Conservation (phyloP, 1,139 yeast species). For the Pichia sp. region DNA sequence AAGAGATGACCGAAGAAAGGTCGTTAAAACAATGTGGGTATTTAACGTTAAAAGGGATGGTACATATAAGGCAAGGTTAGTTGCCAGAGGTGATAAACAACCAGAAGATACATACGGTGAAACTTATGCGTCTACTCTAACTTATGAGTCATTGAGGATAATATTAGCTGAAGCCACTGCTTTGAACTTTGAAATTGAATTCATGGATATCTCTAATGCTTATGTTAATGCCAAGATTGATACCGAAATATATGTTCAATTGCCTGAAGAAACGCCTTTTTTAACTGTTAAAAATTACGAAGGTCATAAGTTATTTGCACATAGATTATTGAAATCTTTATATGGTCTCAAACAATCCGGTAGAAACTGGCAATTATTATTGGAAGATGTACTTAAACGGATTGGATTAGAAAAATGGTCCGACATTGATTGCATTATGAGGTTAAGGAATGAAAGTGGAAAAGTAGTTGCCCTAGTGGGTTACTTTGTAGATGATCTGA, state of each 20-base stretch:
- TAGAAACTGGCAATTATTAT: constrained; percentile 3
- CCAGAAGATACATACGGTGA: neutral
- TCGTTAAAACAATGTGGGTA: neutral
- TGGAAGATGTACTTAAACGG: neutral
- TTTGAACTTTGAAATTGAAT: neutral
- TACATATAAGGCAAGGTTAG: neutral
- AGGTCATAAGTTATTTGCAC: neutral
- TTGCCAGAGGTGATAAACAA: constrained; percentile 2
- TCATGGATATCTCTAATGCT: constrained; percentile 3
- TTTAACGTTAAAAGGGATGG: neutral
- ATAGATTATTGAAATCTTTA: constrained; percentile 2
- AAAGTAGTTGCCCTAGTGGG: neutral
- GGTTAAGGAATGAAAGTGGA: neutral
- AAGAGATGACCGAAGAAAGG: neutral
- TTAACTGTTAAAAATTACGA: neutral
- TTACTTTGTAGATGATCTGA: constrained; percentile 1
- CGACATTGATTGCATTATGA: constrained; percentile 1
- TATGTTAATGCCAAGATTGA: constrained; percentile 2
- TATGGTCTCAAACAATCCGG: constrained; percentile 3
- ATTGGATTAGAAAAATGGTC: constrained; percentile 3
- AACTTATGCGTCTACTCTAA: neutral
- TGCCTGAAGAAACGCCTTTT: neutral
- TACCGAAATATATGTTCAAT: constrained; percentile 1
- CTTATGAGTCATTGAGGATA: neutral
- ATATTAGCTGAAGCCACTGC: neutral